Evolutionary conservation across 306 rosid species (phyloP), one percentile per base, ranked within the genome.

Genomic region (Lathyrus sativus): DNA sequence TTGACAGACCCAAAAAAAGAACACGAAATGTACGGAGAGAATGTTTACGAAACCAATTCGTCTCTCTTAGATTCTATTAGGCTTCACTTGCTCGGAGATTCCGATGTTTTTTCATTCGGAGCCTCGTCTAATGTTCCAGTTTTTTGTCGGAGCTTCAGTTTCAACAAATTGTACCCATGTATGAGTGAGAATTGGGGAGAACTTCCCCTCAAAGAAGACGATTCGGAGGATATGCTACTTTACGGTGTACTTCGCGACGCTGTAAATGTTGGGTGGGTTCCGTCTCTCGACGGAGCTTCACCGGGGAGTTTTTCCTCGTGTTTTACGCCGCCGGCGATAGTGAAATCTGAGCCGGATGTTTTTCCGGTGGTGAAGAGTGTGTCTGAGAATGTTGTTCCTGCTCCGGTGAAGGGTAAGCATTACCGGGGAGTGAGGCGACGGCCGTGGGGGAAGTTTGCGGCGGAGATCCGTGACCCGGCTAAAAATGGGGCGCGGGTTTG

Each of bases 401-500:
- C 74, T 18, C 31, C 51, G 37, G 38, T 74, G 15, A 86, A 88
- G 81, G 90, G 85, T 67, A 93, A 86, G 81, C 98, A 93, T 61
- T 93, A 85, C 75, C 81, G 98, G 39, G 98, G 98, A 2, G 98
- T 93, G 13, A 33, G 98, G 70, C 96, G 78, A 13, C 80, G 98
- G 68, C 98, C 98, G 17, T 93, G 98, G 98, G 98, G 98, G 6
- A 93, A 93, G 62, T 93, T 83, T 73, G 98, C 96, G 43, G 96
- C 98, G 33, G 98, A 93, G 81, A 93, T 93, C 26, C 82, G 98
- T 1, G 98, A 93, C 50, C 98, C 97, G 77, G 91, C 95, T 3
- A 93, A 90, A 62, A 88, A 93, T 44, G 98, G 98, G 0, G 96
- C 97, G 0, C 54, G 98, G n/a, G 93, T 88, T 35, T 93, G 98